These are phyloP conservation scores for Aquilaria malaccensis DNA, from an alignment of 345 rosid species.

Conservation along the genomic window DNA sequence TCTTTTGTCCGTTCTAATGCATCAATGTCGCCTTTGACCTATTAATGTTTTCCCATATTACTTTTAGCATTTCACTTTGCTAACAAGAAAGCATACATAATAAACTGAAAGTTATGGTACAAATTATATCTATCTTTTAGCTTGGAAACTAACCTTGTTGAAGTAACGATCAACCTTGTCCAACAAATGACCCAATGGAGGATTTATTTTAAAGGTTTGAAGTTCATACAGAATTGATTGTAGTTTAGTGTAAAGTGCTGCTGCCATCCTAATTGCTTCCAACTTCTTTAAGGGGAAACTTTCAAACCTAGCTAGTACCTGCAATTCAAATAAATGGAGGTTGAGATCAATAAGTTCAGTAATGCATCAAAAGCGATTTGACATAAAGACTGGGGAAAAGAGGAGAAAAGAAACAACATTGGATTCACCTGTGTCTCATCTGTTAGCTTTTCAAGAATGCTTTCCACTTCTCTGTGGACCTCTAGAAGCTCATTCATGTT, in stretches of 20 bases:
- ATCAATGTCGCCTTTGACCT: slow-evolving; percentile 83
- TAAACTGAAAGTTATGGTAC: not conserved
- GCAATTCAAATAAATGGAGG: slow-evolving; percentile 13
- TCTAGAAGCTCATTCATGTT: slow-evolving; percentile 68
- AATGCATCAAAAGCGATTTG: not conserved
- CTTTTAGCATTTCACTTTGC: not conserved
- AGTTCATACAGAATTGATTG: slow-evolving; percentile 48
- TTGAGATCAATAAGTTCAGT: not conserved
- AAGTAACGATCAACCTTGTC: slow-evolving; percentile 79
- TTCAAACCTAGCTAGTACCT: slow-evolving; percentile 89
- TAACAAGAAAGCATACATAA: not conserved
- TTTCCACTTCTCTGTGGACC: slow-evolving; percentile 72
- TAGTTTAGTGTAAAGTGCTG: slow-evolving; percentile 54
- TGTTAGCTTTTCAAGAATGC: slow-evolving; percentile 70
- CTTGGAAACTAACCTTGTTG: slow-evolving; percentile 44
- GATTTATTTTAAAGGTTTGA: slow-evolving; percentile 48
- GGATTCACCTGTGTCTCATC: slow-evolving; percentile 79
- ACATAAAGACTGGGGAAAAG: not conserved
- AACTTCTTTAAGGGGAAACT: slow-evolving; percentile 83
- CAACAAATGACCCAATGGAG: slow-evolving; percentile 59
- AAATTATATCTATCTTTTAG: not conserved
- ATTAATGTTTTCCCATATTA: not conserved
- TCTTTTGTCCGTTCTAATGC: slow-evolving; percentile 76
- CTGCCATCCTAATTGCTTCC: slow-evolving; percentile 73
- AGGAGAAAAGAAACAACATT: slow-evolving; percentile 2